Conservation (phyloP, 1,139 yeast species). For the Hanseniaspora gamundiae region DNA sequence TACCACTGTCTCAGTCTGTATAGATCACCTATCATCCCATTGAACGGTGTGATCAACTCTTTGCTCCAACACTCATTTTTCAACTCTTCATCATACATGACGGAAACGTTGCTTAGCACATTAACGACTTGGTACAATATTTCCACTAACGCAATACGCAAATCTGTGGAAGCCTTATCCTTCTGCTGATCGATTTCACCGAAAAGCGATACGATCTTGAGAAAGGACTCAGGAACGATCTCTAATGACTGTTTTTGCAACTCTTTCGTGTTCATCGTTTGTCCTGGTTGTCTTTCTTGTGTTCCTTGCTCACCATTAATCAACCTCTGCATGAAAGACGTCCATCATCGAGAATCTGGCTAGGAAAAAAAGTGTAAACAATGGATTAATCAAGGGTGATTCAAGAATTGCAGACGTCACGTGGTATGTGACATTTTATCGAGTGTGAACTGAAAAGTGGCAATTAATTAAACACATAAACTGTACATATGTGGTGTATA, state of each 20-base stretch:
- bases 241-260: background rate
- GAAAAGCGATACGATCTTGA: too few species aligned
- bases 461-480: too few species aligned
- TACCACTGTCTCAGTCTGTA: background rate
- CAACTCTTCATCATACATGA: background rate
- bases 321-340: too few species aligned
- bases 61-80: background rate
- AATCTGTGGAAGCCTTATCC: background rate
- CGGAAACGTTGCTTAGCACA: background rate
- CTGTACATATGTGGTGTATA: too few species aligned
- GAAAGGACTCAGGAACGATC: too few species aligned
- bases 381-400: too few species aligned
- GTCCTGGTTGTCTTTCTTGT: too few species aligned
- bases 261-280: background rate
- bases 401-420: too few species aligned
- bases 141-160: background rate
- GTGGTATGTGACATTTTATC: too few species aligned
- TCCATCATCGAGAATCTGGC: too few species aligned
- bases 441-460: too few species aligned
- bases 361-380: too few species aligned
- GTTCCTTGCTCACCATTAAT: conserved; percentile 3
- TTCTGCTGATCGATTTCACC: background rate
- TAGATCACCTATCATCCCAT: background rate
- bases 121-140: background rate
- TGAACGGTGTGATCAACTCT: background rate